Evolutionary conservation across 2,329 filamentous ascomycete species (phyloP), one percentile per base, ranked within the genome.

Genomic region (Cladobotryum protrusum): DNA sequence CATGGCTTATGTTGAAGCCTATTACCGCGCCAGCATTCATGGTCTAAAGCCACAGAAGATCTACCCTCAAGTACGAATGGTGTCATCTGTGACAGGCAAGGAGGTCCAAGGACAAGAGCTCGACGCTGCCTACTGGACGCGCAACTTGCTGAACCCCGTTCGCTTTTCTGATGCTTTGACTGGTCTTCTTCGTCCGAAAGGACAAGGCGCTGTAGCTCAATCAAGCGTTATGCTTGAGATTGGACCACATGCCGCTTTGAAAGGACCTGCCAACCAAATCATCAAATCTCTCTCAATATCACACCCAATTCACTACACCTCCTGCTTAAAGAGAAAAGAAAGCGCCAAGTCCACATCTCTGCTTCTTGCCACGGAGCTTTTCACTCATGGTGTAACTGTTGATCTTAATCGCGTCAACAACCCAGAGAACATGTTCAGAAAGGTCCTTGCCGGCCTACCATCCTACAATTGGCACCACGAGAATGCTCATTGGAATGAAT

Each of bases 391-490:
- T 15, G n/a, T 46, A n/a, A 18, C 43, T 12, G 47, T 52, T 35
- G n/a, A 41, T 19, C 47, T 52, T 3, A 18, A 41, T 17, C 15
- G 32, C n/a, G 42, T 20, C 35, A 51, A 53, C 17, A 48, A 45
- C 15, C 45, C 44, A 14, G 40, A 40, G 5, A 40, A 40, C 19
- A 19, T 20, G 17, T 20, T 18, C 7, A 42, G 39, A 40, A 51
- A 51, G 32, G 40, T 55, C n/a, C 34, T 60, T 2, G 53, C 45
- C 6, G 53, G 60, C 45, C 34, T 60, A 9, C 57, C 59, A 8
- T 43, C 53, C 2, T 64, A 63, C 46, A 60, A 52, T 8, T 63
- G 60, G 56, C 49, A 63, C 17, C 50, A 54, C 11, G 47, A 36
- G 24, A 54, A 40, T 15, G 48, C 17, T 1, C 57, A 52, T 35